Base-by-base conservation (phyloP, 805 yeast species). In the Cyberlindnera nakhonratchasimensis region DNA sequence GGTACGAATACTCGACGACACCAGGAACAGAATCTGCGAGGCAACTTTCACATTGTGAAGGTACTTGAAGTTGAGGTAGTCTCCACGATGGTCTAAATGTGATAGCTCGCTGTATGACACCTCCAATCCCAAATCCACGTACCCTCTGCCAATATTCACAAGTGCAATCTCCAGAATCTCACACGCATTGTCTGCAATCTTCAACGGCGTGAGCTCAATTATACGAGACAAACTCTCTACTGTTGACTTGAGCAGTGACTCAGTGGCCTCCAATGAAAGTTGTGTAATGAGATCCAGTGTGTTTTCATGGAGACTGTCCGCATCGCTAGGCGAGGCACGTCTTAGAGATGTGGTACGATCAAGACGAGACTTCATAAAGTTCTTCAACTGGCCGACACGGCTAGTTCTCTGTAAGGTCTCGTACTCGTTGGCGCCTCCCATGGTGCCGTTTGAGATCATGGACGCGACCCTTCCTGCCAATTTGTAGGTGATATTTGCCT, bases 191-290 rank as follows among this genome's bases (percentile, higher is more conserved):
- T 74, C 80, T 6, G 82, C 73, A 2, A 85, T 69, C 44, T 74
- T 79, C 21, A 67, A 66, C 1, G 91, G 86, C 0, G 80, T 71
- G 29, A 87, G 66, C 58, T 88, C 96, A 54, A 86, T 72, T 4
- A 83, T 70, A 57, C 96, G 71, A 2, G 90, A 82, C 5, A 88
- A 69, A 1, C 90, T 74, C 62, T 89, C 97, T 26, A 87, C 82
- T 7, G 82, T 74, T 14, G 85, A 75, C 50, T 80, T 81, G 30
- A 88, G 66, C 43, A 86, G 74, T 3, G 70, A 65, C 50, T 86
- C 90, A 2, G 86, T 79, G 20, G 70, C 65, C 13, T 64, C 53
- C 6, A 82, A 57, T 23, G 63, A 58, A 30, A 72, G 57, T 23
- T 58, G 52, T 23, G 19, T 29, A 23, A 13, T 48, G 29, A 5